phyloP scores from a whole-genome alignment of 768 basidiomycete species.

The Sporobolomyces roseus region DNA sequence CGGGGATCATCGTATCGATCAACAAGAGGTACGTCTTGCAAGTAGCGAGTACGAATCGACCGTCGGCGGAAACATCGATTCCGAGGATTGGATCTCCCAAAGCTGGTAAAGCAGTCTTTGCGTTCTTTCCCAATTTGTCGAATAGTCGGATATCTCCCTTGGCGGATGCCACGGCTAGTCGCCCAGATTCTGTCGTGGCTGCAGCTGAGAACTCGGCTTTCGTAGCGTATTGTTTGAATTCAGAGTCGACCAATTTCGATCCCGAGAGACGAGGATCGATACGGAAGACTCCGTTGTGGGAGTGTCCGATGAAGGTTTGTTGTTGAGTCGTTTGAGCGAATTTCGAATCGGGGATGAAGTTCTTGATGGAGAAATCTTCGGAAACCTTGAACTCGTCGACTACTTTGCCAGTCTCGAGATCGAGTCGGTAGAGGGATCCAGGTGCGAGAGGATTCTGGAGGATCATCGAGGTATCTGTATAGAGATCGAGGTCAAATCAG shows the following conservation, averaged over 20 bases:
- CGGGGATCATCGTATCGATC: conserved; percentile 91
- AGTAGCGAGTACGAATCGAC: conserved; percentile 91
- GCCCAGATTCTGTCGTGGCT: conserved; percentile 77
- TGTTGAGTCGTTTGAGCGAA: conserved; percentile 88
- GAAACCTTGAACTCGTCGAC: conserved; percentile 99
- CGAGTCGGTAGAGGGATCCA: conserved; percentile 80
- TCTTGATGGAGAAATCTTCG: conserved; percentile 75
- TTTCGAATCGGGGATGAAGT: conserved; percentile 88
- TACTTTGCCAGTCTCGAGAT: conserved; percentile 86
- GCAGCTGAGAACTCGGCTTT: conserved; percentile 95
- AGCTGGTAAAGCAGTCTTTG: conserved; percentile 93
- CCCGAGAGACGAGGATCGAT: conserved; percentile 93
- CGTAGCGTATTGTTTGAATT: conserved; percentile 91
- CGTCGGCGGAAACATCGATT: conserved; percentile 87
- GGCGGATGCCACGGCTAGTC: conserved; percentile 86
- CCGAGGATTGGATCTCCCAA: conserved; percentile 93
- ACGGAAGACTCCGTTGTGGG: conserved; percentile 92
- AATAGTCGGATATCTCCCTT: conserved; percentile 96
- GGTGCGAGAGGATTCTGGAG: conserved; percentile 77
- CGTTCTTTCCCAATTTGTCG: conserved; percentile 94
- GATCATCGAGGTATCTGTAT: conserved; percentile 89
- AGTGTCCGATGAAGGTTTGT: conserved; percentile 87
- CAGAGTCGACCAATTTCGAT: conserved; percentile 84
- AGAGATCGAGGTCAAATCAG: conserved; percentile 24
- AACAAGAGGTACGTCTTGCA: conserved; percentile 84